phyloP scores from a whole-genome alignment of 805 yeast genomes.

The Wickerhamomyces strasburgensis region DNA sequence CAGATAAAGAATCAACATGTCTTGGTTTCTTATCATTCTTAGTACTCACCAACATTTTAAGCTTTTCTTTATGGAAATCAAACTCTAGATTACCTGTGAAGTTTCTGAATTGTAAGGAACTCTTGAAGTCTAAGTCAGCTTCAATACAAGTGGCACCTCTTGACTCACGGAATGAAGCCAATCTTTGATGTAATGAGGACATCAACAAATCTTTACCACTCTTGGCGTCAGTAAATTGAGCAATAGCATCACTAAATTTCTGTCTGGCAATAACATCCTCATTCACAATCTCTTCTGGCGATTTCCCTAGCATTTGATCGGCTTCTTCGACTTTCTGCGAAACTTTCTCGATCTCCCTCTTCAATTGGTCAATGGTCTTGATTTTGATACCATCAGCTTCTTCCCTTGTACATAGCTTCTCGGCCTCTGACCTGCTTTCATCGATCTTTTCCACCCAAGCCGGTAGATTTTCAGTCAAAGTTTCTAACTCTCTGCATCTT shows the following conservation, averaged over 20 bases:
- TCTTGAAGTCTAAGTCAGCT: slow-evolving; percentile 53
- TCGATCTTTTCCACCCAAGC: slow-evolving; percentile 14
- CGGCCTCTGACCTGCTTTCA: slow-evolving; percentile 27
- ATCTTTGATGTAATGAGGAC: slow-evolving; percentile 39
- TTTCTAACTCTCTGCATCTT: slow-evolving; percentile 20
- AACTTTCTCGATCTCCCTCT: slow-evolving; percentile 41
- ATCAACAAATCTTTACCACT: slow-evolving; percentile 27
- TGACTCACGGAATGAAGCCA: slow-evolving; percentile 36
- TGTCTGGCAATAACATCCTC: slow-evolving; percentile 41
- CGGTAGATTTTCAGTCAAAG: slow-evolving; percentile 15
- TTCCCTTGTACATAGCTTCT: slow-evolving; percentile 41
- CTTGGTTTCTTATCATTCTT: slow-evolving; percentile 54
- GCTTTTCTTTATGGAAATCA: slow-evolving; percentile 45
- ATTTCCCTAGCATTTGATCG: slow-evolving; percentile 48
- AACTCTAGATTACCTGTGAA: slow-evolving; percentile 70
- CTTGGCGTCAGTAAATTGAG: slow-evolving; percentile 33
- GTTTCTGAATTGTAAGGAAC: slow-evolving; percentile 59
- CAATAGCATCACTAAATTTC: slow-evolving; percentile 38
- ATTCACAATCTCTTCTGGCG: slow-evolving; percentile 49
- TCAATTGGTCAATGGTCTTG: slow-evolving; percentile 44
- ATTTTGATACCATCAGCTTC: slow-evolving; percentile 37
- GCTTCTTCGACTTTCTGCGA: slow-evolving; percentile 44
- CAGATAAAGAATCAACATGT: slow-evolving; percentile 80
- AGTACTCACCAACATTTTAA: slow-evolving; percentile 58
- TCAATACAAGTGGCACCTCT: slow-evolving; percentile 38